Conservation (phyloP, 352 stramenopile genomes). For the Plasmopara halstedii region DNA sequence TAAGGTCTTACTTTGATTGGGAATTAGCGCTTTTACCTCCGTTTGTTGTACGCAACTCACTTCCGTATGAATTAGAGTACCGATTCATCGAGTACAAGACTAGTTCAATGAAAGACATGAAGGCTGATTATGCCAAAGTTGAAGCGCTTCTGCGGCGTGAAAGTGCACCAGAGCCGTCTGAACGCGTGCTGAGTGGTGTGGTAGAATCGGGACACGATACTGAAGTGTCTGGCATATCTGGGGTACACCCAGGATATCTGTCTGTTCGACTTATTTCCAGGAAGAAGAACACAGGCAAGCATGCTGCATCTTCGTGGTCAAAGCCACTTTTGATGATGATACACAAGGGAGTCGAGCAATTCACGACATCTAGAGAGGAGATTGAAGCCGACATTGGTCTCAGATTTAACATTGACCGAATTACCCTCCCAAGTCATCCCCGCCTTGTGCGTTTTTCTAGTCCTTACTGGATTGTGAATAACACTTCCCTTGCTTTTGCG, state of each 20-base stretch:
- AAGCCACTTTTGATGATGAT: slow-evolving; percentile 83
- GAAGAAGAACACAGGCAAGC: slow-evolving; percentile 24
- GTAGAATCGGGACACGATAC: slow-evolving; percentile 66
- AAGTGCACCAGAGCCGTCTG: slow-evolving; percentile 15
- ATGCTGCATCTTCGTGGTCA: slow-evolving; percentile 52
- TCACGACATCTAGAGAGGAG: slow-evolving; percentile 56
- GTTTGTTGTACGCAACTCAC: slow-evolving; percentile 83
- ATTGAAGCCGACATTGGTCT: slow-evolving; percentile 44
- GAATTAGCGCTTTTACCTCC: slow-evolving; percentile 65
- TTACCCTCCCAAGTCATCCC: slow-evolving; percentile 56
- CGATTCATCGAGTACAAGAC: slow-evolving; percentile 79
- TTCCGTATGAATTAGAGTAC: slow-evolving; percentile 82
- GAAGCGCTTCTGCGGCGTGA: slow-evolving; percentile 43
- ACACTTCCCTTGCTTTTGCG: slow-evolving; percentile 60
- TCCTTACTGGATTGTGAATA: slow-evolving; percentile 84
- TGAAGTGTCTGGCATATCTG: slow-evolving; percentile 70
- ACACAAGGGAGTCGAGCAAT: slow-evolving; percentile 60
- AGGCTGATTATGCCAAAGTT: slow-evolving; percentile 50
- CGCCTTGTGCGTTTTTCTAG: slow-evolving; percentile 76
- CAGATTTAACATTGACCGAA: slow-evolving; percentile 64
- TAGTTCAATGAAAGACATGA: slow-evolving; percentile 40
- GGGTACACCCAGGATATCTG: slow-evolving; percentile 63
- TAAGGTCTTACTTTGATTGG: slow-evolving; percentile 75
- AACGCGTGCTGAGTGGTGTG: slow-evolving; percentile 36
- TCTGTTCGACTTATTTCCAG: slow-evolving; percentile 48